Percentiles rank a stretch among this genome's conserved stretches.
phyloP scores from a whole-genome alignment of 148 eudicot genomes.

The Rheum nobile region DNA sequence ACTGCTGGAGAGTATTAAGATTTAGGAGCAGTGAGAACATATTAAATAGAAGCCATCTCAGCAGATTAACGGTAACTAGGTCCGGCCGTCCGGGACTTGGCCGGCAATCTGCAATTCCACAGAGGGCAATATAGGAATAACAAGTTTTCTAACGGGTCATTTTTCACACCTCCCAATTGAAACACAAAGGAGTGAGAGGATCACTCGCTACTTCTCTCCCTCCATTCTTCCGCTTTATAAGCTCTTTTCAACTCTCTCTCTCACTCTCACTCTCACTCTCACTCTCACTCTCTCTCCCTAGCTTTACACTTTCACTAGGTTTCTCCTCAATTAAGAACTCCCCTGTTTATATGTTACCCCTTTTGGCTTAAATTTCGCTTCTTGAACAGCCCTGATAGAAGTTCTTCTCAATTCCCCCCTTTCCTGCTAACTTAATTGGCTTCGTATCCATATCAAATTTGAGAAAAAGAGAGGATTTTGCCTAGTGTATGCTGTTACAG shows the following conservation, averaged over 20 bases:
- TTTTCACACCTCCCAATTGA: conserved; percentile 18
- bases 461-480: background rate
- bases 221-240: background rate
- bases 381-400: conserved; percentile 6
- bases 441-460: conserved; percentile 1
- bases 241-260: background rate
- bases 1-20: background rate
- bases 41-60: background rate
- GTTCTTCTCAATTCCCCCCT: background rate
- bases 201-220: conserved; percentile 3
- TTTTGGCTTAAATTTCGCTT: background rate
- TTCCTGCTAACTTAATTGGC: conserved; percentile 3
- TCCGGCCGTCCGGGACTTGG: background rate
- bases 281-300: conserved; percentile 9
- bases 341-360: background rate
- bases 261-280: conserved; percentile 9
- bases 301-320: conserved; percentile 6
- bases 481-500: background rate
- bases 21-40: background rate
- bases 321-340: background rate
- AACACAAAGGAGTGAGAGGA: background rate
- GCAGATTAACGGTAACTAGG: conserved; percentile 5
- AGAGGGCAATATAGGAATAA: conserved; percentile 51
- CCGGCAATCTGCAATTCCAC: conserved; percentile 38
- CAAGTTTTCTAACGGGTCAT: conserved; percentile 38